A percentile compares a stretch with the other conserved stretches of the same genome.
phyloP scores from a whole-genome alignment of 1,284 basidiomycete genomes.

The Sporisorium scitamineum region DNA sequence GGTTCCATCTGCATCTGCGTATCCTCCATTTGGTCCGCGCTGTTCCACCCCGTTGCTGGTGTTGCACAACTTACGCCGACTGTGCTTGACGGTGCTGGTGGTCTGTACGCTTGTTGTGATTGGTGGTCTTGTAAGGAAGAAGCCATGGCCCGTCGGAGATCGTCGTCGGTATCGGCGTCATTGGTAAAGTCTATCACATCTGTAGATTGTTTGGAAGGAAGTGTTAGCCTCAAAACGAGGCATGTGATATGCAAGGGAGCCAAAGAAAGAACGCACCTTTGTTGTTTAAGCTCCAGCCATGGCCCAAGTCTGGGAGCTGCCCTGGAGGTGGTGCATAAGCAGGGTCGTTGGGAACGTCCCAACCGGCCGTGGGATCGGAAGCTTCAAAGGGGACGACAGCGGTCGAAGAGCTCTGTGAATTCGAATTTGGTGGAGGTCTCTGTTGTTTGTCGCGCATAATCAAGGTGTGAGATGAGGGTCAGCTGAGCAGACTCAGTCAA shows the following conservation, averaged over 20 bases:
- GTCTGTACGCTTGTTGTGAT: constrained; percentile 24
- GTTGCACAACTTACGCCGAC: constrained; percentile 38
- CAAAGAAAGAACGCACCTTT: constrained; percentile 11
- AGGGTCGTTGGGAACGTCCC: constrained; percentile 19
- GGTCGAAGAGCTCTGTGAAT: constrained; percentile 15
- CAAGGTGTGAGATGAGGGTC: neutral
- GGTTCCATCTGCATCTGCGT: neutral
- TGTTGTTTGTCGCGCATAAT: neutral
- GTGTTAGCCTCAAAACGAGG: neutral
- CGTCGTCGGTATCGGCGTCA: constrained; percentile 42
- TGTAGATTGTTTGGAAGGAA: neutral
- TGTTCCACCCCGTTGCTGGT: neutral
- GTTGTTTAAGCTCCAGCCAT: constrained; percentile 17
- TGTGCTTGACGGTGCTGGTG: constrained; percentile 35
- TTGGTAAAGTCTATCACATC: constrained; percentile 47
- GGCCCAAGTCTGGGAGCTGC: constrained; percentile 13
- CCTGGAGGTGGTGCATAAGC: constrained; percentile 30
- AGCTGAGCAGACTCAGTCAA: neutral
- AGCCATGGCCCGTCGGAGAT: constrained; percentile 43
- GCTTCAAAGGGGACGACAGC: constrained; percentile 25
- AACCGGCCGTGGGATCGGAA: constrained; percentile 9
- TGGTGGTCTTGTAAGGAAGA: constrained; percentile 44
- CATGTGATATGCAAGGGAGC: neutral
- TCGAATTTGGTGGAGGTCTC: constrained; percentile 9
- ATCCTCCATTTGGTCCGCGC: neutral